phyloP scores from a whole-genome alignment of 1,284 basidiomycete species.

The Sporisorium sorghi region DNA sequence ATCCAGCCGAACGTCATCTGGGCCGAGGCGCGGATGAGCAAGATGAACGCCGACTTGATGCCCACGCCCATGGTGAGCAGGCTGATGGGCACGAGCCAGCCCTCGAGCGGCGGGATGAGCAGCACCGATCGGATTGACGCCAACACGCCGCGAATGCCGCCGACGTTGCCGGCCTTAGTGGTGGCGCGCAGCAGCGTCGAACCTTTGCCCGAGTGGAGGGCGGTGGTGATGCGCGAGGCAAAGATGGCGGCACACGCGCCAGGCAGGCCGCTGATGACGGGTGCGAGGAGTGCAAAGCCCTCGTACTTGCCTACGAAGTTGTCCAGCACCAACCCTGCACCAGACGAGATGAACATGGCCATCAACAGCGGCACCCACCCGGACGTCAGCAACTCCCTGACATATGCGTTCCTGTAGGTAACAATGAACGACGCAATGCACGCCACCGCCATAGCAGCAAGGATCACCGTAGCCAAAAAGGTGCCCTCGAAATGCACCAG shows the following conservation, averaged over 20 bases:
- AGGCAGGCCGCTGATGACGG: conserved; percentile 81
- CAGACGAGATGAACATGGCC: conserved; percentile 91
- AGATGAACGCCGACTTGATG: conserved; percentile 57
- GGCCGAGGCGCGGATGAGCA: conserved; percentile 44
- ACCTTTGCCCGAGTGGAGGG: conserved; percentile 75
- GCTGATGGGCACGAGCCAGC: conserved; percentile 60
- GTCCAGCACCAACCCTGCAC: conserved; percentile 90
- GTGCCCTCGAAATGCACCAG: conserved; percentile 69
- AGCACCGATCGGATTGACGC: conserved; percentile 29
- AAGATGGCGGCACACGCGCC: conserved; percentile 89
- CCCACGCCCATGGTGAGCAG: conserved; percentile 53
- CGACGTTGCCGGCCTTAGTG: conserved; percentile 25
- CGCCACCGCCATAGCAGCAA: conserved; percentile 76
- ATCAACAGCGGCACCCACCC: conserved; percentile 91
- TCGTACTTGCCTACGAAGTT: conserved; percentile 85
- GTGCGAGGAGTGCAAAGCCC: conserved; percentile 87
- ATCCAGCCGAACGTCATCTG: conserved; percentile 61
- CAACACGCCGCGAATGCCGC: conserved; percentile 29
- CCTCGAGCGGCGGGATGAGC: conserved; percentile 52
- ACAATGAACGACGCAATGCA: conserved; percentile 75
- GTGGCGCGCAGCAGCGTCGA: conserved; percentile 30
- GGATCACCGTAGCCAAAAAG: conserved; percentile 72
- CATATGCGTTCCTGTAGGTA: conserved; percentile 75
- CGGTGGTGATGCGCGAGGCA: conserved; percentile 88
- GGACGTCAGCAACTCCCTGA: conserved; percentile 79